phyloP scores from a whole-genome alignment of 2,329 filamentous ascomycete species.

The Venturia nashicola region DNA sequence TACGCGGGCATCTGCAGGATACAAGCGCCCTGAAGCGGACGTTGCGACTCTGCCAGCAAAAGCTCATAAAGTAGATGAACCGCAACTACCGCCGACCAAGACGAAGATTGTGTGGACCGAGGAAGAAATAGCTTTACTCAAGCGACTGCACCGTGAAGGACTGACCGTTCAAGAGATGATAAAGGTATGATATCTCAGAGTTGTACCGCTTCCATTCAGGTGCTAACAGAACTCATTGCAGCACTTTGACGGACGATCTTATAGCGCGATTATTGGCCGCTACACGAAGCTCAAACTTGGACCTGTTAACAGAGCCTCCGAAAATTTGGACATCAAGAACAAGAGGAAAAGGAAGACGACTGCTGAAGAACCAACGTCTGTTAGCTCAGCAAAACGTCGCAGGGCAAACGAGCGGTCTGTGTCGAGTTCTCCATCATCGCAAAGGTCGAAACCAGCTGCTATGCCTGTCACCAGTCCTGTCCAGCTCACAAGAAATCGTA shows the following conservation, averaged over 20 bases:
- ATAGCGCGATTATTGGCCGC: not conserved
- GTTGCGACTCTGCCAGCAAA: too few species aligned
- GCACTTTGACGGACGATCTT: not conserved
- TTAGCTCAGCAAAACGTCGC: not conserved
- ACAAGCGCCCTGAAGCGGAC: not conserved
- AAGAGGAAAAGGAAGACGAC: not conserved
- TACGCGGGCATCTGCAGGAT: not conserved
- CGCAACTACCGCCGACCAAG: not conserved
- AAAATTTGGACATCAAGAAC: not conserved
- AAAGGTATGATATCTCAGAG: not conserved
- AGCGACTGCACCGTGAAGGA: not conserved
- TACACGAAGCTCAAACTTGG: not conserved
- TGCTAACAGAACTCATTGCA: not conserved
- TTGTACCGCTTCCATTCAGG: not conserved
- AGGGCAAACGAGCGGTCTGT: not conserved
- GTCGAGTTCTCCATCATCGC: not conserved
- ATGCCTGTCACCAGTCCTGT: not conserved
- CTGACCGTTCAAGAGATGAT: not conserved
- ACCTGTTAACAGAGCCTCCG: not conserved
- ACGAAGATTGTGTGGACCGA: not conserved
- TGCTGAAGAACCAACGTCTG: not conserved
- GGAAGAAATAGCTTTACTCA: not conserved
- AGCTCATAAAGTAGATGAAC: not conserved
- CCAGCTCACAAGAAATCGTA: not conserved
- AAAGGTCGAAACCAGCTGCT: not conserved